Conservation (phyloP, 345 rosid genomes). For the Eucalyptus guilfoylei region DNA sequence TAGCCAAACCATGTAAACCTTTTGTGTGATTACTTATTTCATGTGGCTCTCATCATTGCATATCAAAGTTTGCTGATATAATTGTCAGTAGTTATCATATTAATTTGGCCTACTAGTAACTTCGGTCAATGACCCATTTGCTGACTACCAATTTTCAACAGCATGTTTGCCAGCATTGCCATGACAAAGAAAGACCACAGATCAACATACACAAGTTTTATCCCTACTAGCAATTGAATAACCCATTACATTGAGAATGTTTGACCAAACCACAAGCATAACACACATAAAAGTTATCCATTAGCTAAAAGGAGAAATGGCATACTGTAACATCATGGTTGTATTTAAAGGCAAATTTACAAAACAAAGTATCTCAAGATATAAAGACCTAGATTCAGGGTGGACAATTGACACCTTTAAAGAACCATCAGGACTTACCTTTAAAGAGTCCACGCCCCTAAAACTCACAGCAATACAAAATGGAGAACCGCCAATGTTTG, state of each 20-base stretch:
- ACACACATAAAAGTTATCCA: neutral
- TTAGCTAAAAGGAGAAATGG: neutral
- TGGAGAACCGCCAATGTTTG: slow-evolving; percentile 77
- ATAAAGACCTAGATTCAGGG: neutral
- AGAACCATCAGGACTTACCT: slow-evolving; percentile 26
- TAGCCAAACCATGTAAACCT: neutral
- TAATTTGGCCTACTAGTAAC: neutral
- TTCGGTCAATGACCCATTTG: neutral
- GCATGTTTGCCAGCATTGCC: neutral
- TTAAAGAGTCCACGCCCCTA: slow-evolving; percentile 71
- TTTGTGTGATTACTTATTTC: neutral
- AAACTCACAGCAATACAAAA: slow-evolving; percentile 70
- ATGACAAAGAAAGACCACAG: neutral
- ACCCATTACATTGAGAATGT: neutral
- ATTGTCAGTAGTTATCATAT: neutral
- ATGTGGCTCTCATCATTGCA: neutral
- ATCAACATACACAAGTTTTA: neutral
- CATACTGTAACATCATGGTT: neutral
- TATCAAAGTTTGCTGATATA: neutral
- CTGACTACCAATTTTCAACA: neutral
- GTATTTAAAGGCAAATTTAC: neutral
- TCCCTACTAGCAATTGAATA: neutral
- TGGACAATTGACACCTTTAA: neutral
- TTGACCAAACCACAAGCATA: neutral
- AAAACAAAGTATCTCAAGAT: neutral